Base-by-base conservation (phyloP, 2,329 filamentous ascomycete species). In the Pseudocercospora vitis region DNA sequence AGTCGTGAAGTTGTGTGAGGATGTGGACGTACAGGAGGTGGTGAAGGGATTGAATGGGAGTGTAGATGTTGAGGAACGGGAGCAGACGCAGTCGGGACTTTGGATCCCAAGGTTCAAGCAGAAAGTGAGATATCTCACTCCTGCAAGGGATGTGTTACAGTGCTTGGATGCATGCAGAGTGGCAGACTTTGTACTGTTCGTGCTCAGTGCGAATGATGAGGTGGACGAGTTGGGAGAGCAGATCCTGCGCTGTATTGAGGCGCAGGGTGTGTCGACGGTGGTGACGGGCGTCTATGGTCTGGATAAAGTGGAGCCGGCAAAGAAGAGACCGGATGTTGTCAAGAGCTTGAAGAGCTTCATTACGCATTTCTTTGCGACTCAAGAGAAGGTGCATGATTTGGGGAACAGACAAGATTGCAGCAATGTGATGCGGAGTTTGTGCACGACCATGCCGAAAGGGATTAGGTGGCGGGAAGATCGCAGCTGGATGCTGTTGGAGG, bases 401-500 rank as follows among this genome's bases (percentile, higher is more conserved):
- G 91, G 96, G 68, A 92, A 83, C 58, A 82, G 89, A 67, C 91
- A 96, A 68, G 94, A 99, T 70, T 92, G 89, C 69, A 83, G 90
- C 48, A 97, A 96, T 69, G 77, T 95, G 31, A 88, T 97, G 72
- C 83, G 95, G 48, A 92, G 91, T 23, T 76, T 99, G 12, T 99
- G 94, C 78, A 96, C 86, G 60, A 90, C 88, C 29, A 91, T 87
- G 37, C 92, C 94, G 8, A 97, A 95, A 75, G 94, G 94, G 0
- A 83, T 99, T n/a, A 79, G 86, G 59, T 99, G 94, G 94, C 84
- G 94, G 64, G 94, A 99, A 48, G 90, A 96, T 61, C 82, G 94
- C 63, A 95, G 91, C 65, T 99, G 94, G 89, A 89, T 99, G 86
- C 76, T 96, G 53, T 83, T 92, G 3, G 94, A 99, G 61, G 82